Percentiles rank a stretch among this genome's conserved stretches.
These are phyloP conservation scores for Penicillium decumbens DNA, from an alignment of 2,329 filamentous ascomycete species.

Conservation along the genomic window DNA sequence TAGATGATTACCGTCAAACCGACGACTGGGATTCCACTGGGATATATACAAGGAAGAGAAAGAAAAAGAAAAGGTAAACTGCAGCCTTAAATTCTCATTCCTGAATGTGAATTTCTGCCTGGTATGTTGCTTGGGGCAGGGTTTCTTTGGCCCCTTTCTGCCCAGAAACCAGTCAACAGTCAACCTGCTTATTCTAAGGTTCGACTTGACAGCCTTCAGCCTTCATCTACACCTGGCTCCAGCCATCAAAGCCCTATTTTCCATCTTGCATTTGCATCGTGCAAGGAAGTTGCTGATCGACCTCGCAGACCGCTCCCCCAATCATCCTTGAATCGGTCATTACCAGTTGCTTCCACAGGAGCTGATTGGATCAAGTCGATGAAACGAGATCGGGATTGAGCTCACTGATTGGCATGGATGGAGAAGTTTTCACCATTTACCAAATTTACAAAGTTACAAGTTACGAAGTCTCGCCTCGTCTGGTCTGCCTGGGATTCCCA, in stretches of 20 bases:
- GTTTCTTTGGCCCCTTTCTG: constrained; percentile 1
- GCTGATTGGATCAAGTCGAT: constrained; percentile 8
- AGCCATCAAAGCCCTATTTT: no score
- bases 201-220: neutral
- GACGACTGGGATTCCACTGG: neutral
- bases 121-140: constrained; percentile 2
- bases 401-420: constrained; percentile 9
- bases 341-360: neutral
- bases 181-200: neutral
- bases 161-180: constrained; percentile 2
- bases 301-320: neutral
- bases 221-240: no score
- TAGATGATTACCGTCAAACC: neutral
- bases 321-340: neutral
- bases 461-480: constrained; percentile 3
- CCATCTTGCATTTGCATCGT: neutral
- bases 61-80: neutral
- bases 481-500: neutral
- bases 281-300: neutral
- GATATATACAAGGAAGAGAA: neutral
- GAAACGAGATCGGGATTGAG: constrained; percentile 1
- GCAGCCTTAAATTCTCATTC: neutral
- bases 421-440: neutral
- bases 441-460: neutral
- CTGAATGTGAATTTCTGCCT: constrained; percentile 6